A percentile compares a stretch with the other conserved stretches of the same genome.
phyloP scores from a whole-genome alignment of 495 filamentous ascomycete species.

The Halenospora varia region DNA sequence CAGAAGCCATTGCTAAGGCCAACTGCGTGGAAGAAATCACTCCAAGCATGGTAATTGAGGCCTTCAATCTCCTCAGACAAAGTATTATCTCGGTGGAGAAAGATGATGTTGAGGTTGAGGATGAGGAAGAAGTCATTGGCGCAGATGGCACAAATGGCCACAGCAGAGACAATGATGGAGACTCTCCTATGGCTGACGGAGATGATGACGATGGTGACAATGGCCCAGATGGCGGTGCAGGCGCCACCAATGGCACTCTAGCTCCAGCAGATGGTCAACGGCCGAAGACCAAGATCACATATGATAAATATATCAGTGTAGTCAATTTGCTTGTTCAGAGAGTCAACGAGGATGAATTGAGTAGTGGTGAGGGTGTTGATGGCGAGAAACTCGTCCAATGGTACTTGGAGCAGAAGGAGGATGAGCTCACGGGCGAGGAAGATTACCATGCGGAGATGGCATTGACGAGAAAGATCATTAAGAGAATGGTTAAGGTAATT shows the following conservation, averaged over 20 bases:
- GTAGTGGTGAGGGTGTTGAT: constrained; percentile 80
- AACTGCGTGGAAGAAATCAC: constrained; percentile 94
- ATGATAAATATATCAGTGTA: constrained; percentile 91
- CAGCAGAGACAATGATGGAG: constrained; percentile 57
- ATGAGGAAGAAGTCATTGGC: constrained; percentile 50
- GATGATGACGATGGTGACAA: constrained; percentile 39
- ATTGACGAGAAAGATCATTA: constrained; percentile 83
- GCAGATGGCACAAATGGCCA: constrained; percentile 23
- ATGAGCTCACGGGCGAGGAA: constrained; percentile 73
- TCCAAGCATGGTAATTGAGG: constrained; percentile 81
- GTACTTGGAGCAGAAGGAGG: constrained; percentile 94
- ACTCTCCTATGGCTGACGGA: constrained; percentile 64
- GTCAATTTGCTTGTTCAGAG: constrained; percentile 77
- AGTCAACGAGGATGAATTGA: constrained; percentile 71
- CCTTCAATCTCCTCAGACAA: constrained; percentile 81
- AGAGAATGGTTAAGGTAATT: constrained; percentile 93
- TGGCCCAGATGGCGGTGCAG: constrained; percentile 30
- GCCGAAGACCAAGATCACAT: constrained; percentile 84
- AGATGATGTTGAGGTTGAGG: constrained; percentile 94
- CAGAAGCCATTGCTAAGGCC: constrained; percentile 93
- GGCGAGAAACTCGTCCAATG: constrained; percentile 80
- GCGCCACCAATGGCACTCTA: constrained; percentile 16
- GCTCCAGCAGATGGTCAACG: constrained; percentile 28
- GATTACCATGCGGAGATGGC: constrained; percentile 72
- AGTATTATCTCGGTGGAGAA: constrained; percentile 98